Evolutionary conservation across 768 basidiomycete species (phyloP).

Genomic region (Pleurotus platypus): DNA sequence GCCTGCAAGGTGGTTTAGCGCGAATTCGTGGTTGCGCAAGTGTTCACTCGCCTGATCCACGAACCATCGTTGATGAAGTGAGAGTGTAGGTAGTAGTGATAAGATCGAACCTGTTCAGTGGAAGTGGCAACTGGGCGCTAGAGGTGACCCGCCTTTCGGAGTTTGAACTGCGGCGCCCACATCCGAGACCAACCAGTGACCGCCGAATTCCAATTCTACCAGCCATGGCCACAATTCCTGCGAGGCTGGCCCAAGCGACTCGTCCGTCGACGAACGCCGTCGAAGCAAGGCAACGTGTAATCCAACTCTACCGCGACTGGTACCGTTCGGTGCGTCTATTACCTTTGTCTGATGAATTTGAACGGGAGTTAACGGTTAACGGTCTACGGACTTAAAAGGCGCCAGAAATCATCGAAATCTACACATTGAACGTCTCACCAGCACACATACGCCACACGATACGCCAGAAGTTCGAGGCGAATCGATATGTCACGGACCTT

Average conservation of each 20-base stretch:
- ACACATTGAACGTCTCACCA: constrained; percentile 79
- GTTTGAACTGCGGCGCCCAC: constrained; percentile 16
- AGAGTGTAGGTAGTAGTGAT: constrained; percentile 12
- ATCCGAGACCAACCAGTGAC: constrained; percentile 11
- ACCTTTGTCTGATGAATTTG: neutral
- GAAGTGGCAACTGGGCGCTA: neutral
- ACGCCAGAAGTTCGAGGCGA: constrained; percentile 82
- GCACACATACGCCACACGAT: constrained; percentile 76
- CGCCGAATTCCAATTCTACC: constrained; percentile 9
- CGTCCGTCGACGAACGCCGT: constrained; percentile 49
- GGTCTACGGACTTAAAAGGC: constrained; percentile 45
- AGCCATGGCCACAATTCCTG: constrained; percentile 73
- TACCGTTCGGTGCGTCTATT: constrained; percentile 80
- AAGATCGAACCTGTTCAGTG: too few species aligned
- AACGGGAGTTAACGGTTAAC: constrained; percentile 3
- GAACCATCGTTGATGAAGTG: constrained; percentile 34
- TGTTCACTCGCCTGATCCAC: constrained; percentile 40
- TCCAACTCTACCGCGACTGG: constrained; percentile 90
- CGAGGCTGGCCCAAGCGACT: constrained; percentile 76
- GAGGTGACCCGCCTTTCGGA: constrained; percentile 16
- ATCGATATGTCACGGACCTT: constrained; percentile 77
- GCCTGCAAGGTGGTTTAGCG: constrained; percentile 33
- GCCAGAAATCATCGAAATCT: constrained; percentile 83
- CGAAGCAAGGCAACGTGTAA: constrained; percentile 65
- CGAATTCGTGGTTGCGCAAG: neutral